A percentile compares a stretch with the other conserved stretches of the same genome.
These are phyloP conservation scores for Backusella morwellensis DNA, from an alignment of 192 early-diverging fungal genomes.

Conservation along the genomic window DNA sequence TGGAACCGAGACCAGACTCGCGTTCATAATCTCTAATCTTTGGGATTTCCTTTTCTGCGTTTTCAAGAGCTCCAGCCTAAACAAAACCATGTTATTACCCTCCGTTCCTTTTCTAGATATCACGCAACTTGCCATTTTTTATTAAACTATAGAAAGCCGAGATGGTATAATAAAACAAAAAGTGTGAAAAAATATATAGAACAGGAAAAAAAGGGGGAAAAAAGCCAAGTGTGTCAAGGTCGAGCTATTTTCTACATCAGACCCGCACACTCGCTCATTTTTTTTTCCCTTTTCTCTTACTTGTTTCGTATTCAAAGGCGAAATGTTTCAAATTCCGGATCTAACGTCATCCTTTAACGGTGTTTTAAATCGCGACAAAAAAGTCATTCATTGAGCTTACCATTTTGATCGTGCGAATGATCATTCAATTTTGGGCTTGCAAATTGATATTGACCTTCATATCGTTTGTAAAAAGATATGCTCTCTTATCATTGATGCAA, in stretches of 20 bases:
- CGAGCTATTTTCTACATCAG: not conserved
- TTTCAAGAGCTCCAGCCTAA: conserved; percentile 90
- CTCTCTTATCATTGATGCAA: too few species aligned
- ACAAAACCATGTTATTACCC: not conserved
- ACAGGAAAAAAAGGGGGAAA: not conserved
- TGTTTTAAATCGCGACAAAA: not conserved
- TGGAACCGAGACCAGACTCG: conserved; percentile 86
- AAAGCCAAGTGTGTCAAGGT: conserved; percentile 3
- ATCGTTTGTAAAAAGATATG: too few species aligned
- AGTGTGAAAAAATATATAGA: not conserved
- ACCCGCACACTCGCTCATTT: not conserved
- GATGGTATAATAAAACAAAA: not conserved
- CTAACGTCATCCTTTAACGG: not conserved
- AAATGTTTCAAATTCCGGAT: not conserved
- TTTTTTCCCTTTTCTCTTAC: not conserved
- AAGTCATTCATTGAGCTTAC: not conserved
- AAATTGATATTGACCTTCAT: too few species aligned
- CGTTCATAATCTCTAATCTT: conserved; percentile 84
- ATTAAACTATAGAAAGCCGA: conserved; percentile 5
- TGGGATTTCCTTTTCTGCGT: conserved; percentile 78
- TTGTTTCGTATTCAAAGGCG: not conserved
- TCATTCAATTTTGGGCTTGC: too few species aligned
- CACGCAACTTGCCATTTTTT: conserved; percentile 7
- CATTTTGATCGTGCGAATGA: not conserved
- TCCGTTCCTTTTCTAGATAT: not conserved